Conservation (phyloP, 805 yeast genomes). For the Wickerhamomyces xylosicus region DNA sequence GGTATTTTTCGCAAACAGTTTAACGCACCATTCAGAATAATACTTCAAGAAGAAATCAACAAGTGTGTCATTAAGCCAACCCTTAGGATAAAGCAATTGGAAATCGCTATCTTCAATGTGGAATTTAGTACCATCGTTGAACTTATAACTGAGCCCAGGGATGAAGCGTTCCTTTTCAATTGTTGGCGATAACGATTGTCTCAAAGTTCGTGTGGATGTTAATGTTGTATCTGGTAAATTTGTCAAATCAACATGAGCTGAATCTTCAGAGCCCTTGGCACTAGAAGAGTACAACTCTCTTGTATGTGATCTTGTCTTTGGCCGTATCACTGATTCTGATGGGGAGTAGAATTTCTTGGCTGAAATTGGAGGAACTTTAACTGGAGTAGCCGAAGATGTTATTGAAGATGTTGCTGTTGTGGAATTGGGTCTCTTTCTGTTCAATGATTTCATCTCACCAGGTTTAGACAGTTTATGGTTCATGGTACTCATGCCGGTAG, state of each 20-base stretch:
- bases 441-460: too few species aligned
- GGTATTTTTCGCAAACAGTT: background rate
- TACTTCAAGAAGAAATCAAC: constrained; percentile 75
- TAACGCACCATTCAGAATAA: constrained; percentile 29
- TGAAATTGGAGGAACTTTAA: too few species aligned
- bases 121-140: constrained; percentile 44
- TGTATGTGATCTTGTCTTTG: background rate
- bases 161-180: constrained; percentile 14
- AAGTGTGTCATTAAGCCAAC: constrained; percentile 84
- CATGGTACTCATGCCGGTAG: too few species aligned
- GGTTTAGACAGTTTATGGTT: too few species aligned
- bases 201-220: too few species aligned
- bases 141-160: constrained; percentile 38
- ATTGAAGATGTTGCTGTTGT: too few species aligned
- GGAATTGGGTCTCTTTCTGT: too few species aligned
- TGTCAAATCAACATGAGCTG: background rate
- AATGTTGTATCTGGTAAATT: too few species aligned
- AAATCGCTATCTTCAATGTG: constrained; percentile 63
- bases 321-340: background rate
- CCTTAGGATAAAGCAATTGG: constrained; percentile 65
- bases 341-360: too few species aligned
- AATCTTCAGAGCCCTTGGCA: too few species aligned
- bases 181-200: too few species aligned
- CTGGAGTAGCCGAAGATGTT: too few species aligned
- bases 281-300: background rate